Percentiles rank a stretch among this genome's conserved stretches.
Conservation (phyloP, 208 protist species). For the Crithidia sp. region DNA sequence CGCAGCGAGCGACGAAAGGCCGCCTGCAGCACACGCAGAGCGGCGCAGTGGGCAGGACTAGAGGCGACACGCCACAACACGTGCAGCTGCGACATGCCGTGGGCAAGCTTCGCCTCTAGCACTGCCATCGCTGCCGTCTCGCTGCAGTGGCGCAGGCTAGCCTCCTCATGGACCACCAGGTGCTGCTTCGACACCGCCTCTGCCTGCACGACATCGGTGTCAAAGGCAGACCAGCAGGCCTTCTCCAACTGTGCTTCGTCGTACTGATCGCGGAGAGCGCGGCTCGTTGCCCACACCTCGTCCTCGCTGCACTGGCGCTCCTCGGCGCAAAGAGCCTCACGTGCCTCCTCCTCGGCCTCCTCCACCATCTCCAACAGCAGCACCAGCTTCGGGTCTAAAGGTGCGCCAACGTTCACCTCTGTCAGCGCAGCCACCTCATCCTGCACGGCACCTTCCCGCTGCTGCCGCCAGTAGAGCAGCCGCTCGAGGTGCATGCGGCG, state of each 20-base stretch:
- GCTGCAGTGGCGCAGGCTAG: conserved; percentile 1
- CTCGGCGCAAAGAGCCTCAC: conserved; percentile 20
- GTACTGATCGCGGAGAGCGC: conserved; percentile 1
- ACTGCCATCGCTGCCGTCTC: not conserved
- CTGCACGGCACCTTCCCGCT: conserved; percentile 41
- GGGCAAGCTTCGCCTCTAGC: not conserved
- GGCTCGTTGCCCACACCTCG: not conserved
- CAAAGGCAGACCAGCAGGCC: conserved; percentile 1
- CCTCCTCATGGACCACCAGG: not conserved
- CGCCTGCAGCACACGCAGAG: conserved; percentile 55
- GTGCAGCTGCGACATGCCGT: conserved; percentile 3
- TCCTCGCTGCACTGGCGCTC: conserved; percentile 12
- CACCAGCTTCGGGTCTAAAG: conserved; percentile 23
- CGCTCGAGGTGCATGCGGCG: conserved; percentile 82
- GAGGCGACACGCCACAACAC: conserved; percentile 30
- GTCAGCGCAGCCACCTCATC: conserved; percentile 40
- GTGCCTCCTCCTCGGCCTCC: conserved; percentile 41
- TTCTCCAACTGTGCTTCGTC: not conserved
- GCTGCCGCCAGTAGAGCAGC: conserved; percentile 73
- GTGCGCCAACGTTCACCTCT: conserved; percentile 12
- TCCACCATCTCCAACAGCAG: conserved; percentile 37
- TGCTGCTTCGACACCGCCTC: conserved; percentile 19
- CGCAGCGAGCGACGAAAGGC: conserved; percentile 42
- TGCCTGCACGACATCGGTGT: not conserved
- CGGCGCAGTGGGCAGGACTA: conserved; percentile 9